These are phyloP conservation scores for Cordyceps fumosorosea DNA, from an alignment of 2,329 filamentous ascomycete species.

Conservation along the genomic window DNA sequence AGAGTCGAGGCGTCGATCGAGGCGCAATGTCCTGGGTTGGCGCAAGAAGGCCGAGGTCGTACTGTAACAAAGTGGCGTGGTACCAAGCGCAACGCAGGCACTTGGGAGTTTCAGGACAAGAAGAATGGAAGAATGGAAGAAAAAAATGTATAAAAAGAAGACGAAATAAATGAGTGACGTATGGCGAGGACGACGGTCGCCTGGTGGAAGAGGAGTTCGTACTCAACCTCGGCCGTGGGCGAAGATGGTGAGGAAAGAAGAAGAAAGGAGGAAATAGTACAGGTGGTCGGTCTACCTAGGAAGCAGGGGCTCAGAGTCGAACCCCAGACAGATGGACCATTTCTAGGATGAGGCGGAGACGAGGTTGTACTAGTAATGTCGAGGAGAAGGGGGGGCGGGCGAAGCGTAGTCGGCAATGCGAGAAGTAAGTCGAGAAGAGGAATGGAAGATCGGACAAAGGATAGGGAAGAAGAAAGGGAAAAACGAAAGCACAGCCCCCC, in stretches of 20 bases:
- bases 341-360: constrained; percentile 1
- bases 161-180: not conserved
- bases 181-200: not conserved
- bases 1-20: not conserved
- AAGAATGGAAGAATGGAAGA: not conserved
- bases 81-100: not conserved
- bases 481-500: not conserved
- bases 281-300: not conserved
- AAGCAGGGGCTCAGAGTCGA: constrained; percentile 7
- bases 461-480: not conserved
- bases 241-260: constrained; percentile 2
- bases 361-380: not conserved
- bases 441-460: not conserved
- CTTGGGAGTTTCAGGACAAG: not conserved
- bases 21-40: not conserved
- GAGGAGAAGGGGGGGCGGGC: not conserved
- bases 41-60: not conserved
- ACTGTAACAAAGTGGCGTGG: constrained; percentile 2
- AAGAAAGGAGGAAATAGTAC: not conserved
- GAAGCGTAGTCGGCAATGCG: not conserved
- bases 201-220: not conserved
- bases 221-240: not conserved
- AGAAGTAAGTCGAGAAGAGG: not conserved
- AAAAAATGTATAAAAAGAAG: not conserved
- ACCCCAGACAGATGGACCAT: constrained; percentile 5